Evolutionary conservation across 2,329 filamentous ascomycete species (phyloP), one percentile per base, ranked within the genome.

Genomic region (Cercospora janseana): DNA sequence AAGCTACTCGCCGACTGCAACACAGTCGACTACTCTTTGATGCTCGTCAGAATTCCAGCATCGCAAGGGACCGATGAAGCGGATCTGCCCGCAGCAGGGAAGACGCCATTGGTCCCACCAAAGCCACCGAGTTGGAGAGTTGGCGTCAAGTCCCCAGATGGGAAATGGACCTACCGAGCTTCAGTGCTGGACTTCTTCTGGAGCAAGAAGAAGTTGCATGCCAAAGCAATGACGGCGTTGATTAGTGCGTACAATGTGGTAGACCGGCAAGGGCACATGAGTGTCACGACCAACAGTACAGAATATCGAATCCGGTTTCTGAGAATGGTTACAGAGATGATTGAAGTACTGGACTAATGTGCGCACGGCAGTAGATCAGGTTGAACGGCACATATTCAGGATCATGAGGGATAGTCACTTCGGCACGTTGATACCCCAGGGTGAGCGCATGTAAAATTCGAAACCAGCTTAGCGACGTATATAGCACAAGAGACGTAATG

Each of bases 131-230:
- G 60, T 38, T 89, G 85, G 85, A 74, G 85, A 8, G 77, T 72
- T 0, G 86, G 86, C 0, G 61, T 88, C 0, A 58, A 68, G 0
- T 85, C 83, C 7, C 71, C 75, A 0, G 81, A 87, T 60, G 79
- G 79, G 0, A 80, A 80, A 58, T 85, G 83, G 74, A 71, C 83
- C 9, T 89, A 87, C 61, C 77, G 85, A 2, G 82, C 79, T 3
- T 77, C 83, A 0, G 69, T 89, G 10, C 72, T 89, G 26, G 86
- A 89, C 66, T 89, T 90, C 69, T 88, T 89, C 72, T 89, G 86
- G 86, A 80, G 84, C 0, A 87, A 85, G 67, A 84, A 88, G 66
- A 85, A 83, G 58, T 60, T 83, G 0, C 83, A 81, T 46, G 81
- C 86, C 0, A 79, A 77, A 64, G 73, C 79, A 1, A 79, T 88